Percentiles rank a stretch among this genome's conserved stretches.
Evolutionary conservation across 768 basidiomycete genomes (phyloP).

Genomic region (Termitomyces sp.): DNA sequence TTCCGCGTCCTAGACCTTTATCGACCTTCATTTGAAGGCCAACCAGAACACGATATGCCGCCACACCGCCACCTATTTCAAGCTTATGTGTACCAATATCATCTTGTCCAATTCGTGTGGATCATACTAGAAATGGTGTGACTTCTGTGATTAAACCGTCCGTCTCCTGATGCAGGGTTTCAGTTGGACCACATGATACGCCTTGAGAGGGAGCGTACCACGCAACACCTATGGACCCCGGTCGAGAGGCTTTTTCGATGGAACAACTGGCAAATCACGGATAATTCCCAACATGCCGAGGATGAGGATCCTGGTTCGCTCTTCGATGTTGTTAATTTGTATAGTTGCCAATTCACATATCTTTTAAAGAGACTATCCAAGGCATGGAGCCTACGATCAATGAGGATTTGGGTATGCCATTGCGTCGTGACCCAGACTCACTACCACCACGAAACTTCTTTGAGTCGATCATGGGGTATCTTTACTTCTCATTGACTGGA

Average conservation of each 20-base stretch:
- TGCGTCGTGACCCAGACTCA: constrained; percentile 67
- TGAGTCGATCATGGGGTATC: constrained; percentile 42
- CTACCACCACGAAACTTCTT: constrained; percentile 60
- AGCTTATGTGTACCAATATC: constrained; percentile 69
- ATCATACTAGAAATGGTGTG: constrained; percentile 39
- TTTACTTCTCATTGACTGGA: constrained; percentile 35
- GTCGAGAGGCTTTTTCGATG: constrained; percentile 33
- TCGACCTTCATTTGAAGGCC: constrained; percentile 39
- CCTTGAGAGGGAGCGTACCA: constrained; percentile 44
- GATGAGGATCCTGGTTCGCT: constrained; percentile 68
- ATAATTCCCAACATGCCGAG: constrained; percentile 40
- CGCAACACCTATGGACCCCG: constrained; percentile 55
- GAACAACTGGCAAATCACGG: constrained; percentile 42
- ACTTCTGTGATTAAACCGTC: not conserved
- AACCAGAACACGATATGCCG: constrained; percentile 34
- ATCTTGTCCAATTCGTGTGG: constrained; percentile 34
- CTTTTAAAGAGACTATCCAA: constrained; percentile 40
- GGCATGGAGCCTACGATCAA: constrained; percentile 39
- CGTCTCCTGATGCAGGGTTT: constrained; percentile 13
- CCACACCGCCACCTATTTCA: constrained; percentile 70
- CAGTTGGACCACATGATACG: constrained; percentile 55
- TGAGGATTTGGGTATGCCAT: constrained; percentile 52
- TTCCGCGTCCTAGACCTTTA: constrained; percentile 61
- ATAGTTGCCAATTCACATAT: not conserved
- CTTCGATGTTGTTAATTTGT: not conserved